Conservation (phyloP, 106 monocot genomes). For the Cymbidium sinense region DNA sequence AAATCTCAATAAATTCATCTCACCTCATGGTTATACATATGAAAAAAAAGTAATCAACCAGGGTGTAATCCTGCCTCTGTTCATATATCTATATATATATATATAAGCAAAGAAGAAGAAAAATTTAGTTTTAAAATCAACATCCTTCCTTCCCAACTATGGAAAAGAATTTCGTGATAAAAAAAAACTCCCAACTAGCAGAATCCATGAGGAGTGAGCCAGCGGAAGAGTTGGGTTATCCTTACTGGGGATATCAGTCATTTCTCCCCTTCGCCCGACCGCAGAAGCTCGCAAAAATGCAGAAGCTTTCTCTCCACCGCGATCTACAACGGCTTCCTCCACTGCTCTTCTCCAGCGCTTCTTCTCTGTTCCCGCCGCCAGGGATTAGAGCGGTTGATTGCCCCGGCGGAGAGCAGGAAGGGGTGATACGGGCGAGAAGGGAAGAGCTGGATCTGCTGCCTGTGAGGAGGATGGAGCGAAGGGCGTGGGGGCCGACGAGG, state of each 20-base stretch:
- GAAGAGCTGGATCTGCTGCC: neutral
- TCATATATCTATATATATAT: no score
- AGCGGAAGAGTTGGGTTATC: no score
- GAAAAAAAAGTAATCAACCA: no score
- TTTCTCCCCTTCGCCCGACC: slow-evolving; percentile 2
- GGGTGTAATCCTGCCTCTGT: no score
- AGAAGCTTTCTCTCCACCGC: slow-evolving; percentile 21
- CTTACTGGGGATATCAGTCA: neutral
- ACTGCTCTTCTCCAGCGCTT: slow-evolving; percentile 5
- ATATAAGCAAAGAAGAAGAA: no score
- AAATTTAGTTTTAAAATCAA: no score
- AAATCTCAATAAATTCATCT: no score
- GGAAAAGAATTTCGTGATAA: no score
- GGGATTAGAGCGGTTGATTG: slow-evolving; percentile 12
- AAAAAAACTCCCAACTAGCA: no score
- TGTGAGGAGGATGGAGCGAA: slow-evolving; percentile 3
- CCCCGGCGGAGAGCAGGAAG: slow-evolving; percentile 9
- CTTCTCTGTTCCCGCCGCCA: neutral
- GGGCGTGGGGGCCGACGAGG: slow-evolving; percentile 12
- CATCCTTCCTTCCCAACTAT: no score
- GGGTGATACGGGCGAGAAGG: slow-evolving; percentile 3
- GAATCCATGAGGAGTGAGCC: no score
- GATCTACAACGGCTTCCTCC: slow-evolving; percentile 16
- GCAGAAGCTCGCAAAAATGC: slow-evolving; percentile 12
- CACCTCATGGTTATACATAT: no score